Conservation (phyloP, 169 alveolate species). For the Cryptosporidium parvum region DNA sequence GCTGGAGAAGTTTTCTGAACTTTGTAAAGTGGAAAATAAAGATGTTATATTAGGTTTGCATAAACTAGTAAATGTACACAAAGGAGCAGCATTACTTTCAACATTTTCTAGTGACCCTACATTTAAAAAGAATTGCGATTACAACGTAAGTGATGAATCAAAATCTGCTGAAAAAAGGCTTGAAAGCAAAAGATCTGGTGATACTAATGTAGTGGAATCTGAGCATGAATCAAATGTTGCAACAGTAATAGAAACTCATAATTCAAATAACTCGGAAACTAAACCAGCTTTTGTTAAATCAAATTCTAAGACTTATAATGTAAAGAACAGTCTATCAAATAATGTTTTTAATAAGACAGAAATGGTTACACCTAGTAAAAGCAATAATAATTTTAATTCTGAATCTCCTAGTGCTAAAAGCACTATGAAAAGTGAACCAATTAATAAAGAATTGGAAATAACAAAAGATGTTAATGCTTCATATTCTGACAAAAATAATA, state of each 20-base stretch:
- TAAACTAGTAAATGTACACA: conserved; percentile 47
- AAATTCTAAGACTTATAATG: not conserved
- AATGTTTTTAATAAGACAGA: not conserved
- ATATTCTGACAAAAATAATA: not conserved
- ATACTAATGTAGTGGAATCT: not conserved
- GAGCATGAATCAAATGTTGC: not conserved
- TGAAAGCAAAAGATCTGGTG: not conserved
- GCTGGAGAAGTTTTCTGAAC: conserved; percentile 51
- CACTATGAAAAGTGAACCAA: not conserved
- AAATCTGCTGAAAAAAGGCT: not conserved
- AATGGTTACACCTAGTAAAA: not conserved
- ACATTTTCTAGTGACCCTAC: conserved; percentile 47
- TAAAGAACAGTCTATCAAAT: not conserved
- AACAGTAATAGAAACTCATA: not conserved
- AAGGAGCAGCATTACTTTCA: conserved; percentile 58
- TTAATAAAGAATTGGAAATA: not conserved
- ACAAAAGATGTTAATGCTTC: not conserved
- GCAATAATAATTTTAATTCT: not conserved
- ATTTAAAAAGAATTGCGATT: conserved; percentile 25
- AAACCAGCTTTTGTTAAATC: conserved; percentile 4
- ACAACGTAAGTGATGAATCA: not conserved
- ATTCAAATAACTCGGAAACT: conserved; percentile 1
- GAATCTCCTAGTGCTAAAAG: not conserved
- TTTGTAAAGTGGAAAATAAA: conserved; percentile 52
- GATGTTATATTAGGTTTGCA: conserved; percentile 58